Percentiles rank a stretch among this genome's conserved stretches.
phyloP scores from a whole-genome alignment of 768 basidiomycete genomes.

The Krasilnikovozyma curviuscula region DNA sequence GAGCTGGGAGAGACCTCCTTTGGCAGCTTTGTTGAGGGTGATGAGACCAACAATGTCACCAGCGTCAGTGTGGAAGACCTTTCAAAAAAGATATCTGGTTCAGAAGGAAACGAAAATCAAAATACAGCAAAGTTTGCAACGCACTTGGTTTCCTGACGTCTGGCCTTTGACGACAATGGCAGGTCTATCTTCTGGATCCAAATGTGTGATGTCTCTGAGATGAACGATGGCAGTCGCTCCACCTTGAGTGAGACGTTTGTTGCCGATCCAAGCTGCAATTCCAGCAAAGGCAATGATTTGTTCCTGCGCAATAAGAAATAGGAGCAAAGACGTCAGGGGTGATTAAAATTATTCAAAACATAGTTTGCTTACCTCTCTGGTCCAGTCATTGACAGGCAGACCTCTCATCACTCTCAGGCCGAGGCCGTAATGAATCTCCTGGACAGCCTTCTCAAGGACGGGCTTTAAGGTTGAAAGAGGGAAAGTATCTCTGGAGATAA shows the following conservation, averaged over 20 bases:
- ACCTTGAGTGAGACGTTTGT: conserved; percentile 4
- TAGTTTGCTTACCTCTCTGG: no score
- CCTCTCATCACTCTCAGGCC: conserved; percentile 16
- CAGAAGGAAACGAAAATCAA: not conserved
- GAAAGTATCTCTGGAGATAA: conserved; percentile 10
- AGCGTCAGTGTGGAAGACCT: not conserved
- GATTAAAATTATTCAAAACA: no score
- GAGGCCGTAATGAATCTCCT: conserved; percentile 15
- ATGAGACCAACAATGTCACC: conserved; percentile 13
- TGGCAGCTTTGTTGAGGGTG: conserved; percentile 15
- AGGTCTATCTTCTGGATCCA: conserved; percentile 14
- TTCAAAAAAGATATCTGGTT: not conserved
- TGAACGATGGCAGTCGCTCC: conserved; percentile 11
- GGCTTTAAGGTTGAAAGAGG: conserved; percentile 9
- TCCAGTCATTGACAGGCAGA: conserved; percentile 15
- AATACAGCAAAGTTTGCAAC: no score
- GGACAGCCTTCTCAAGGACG: conserved; percentile 1
- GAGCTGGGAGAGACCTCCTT: conserved; percentile 14
- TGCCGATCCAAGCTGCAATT: conserved; percentile 13
- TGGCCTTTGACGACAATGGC: conserved; percentile 7
- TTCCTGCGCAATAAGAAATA: no score
- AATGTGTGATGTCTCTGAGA: conserved; percentile 16
- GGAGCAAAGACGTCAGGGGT: no score
- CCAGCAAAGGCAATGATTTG: conserved; percentile 15
- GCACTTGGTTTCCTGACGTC: not conserved